phyloP scores from a whole-genome alignment of 139 green algal species.

The Chlamydomonas sphaeroides region DNA sequence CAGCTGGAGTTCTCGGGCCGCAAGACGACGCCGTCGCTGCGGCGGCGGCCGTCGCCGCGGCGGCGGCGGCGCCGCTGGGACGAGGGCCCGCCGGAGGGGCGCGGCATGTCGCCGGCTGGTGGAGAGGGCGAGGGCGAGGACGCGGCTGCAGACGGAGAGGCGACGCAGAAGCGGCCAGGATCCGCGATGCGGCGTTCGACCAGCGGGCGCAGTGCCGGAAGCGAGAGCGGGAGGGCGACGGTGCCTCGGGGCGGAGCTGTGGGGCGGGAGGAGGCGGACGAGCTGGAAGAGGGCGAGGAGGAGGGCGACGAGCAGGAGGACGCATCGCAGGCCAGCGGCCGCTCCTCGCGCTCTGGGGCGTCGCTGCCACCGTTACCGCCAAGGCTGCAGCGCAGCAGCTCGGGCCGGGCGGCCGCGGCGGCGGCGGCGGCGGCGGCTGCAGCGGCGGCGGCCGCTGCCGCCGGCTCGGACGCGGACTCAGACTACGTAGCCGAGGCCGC shows the following conservation, averaged over 20 bases:
- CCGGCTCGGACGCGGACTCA: not conserved
- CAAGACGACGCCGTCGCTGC: not conserved
- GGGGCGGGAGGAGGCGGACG: not conserved
- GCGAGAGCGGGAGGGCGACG: too few relatives aligned
- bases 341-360: too few relatives aligned
- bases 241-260: too few relatives aligned
- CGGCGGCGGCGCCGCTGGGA: too few relatives aligned
- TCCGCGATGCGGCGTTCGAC: too few relatives aligned
- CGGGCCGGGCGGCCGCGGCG: not conserved
- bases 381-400: too few relatives aligned
- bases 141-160: too few relatives aligned
- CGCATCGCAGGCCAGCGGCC: too few relatives aligned
- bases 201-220: too few relatives aligned
- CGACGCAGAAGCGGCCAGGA: too few relatives aligned
- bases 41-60: not conserved
- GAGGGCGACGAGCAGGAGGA: not conserved
- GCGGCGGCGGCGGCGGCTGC: not conserved
- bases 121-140: not conserved
- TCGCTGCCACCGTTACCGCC: too few relatives aligned
- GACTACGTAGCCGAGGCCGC: not conserved
- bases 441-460: not conserved
- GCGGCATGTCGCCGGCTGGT: not conserved
- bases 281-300: not conserved
- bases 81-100: not conserved
- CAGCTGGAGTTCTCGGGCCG: constrained; percentile 26